phyloP scores from a whole-genome alignment of 2,329 filamentous ascomycete genomes.

The Conoideocrella luteorostrata region DNA sequence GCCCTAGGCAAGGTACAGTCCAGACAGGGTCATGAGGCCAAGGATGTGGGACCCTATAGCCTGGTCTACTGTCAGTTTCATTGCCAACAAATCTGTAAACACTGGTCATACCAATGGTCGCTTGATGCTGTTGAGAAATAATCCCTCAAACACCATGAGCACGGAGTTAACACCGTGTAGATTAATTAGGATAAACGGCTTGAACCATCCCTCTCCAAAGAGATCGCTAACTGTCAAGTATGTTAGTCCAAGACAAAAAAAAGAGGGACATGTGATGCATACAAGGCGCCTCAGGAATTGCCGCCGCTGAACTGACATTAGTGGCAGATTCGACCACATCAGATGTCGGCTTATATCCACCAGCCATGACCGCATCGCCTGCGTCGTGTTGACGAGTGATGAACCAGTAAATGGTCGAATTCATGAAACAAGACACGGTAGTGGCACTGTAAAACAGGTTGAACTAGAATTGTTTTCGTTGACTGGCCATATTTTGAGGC shows the following conservation, averaged over 20 bases:
- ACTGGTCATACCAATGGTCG: conserved; percentile 36
- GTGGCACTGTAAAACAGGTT: conserved; percentile 43
- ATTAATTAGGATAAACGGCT: conserved; percentile 39
- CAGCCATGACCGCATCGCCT: conserved; percentile 5
- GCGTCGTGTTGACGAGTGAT: conserved; percentile 26
- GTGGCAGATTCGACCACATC: not conserved
- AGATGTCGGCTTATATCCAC: not conserved
- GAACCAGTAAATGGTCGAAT: conserved; percentile 45
- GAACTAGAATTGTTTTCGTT: conserved; percentile 40
- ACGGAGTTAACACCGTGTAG: conserved; percentile 37
- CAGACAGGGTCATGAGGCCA: conserved; percentile 33
- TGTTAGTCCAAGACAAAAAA: conserved; percentile 12
- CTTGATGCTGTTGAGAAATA: conserved; percentile 48
- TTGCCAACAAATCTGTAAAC: accelerated
- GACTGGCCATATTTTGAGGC: conserved; percentile 33
- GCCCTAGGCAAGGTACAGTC: conserved; percentile 44
- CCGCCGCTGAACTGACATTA: not conserved
- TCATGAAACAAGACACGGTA: conserved; percentile 42
- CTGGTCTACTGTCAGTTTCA: conserved; percentile 23
- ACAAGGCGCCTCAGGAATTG: conserved; percentile 18
- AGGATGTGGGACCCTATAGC: conserved; percentile 37
- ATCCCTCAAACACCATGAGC: conserved; percentile 38
- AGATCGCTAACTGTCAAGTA: conserved; percentile 36
- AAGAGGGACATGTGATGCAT: not conserved
- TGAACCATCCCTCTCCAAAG: conserved; percentile 42